These are phyloP conservation scores for Austroboletus niveus DNA, from an alignment of 1,284 basidiomycete species.

Conservation along the genomic window DNA sequence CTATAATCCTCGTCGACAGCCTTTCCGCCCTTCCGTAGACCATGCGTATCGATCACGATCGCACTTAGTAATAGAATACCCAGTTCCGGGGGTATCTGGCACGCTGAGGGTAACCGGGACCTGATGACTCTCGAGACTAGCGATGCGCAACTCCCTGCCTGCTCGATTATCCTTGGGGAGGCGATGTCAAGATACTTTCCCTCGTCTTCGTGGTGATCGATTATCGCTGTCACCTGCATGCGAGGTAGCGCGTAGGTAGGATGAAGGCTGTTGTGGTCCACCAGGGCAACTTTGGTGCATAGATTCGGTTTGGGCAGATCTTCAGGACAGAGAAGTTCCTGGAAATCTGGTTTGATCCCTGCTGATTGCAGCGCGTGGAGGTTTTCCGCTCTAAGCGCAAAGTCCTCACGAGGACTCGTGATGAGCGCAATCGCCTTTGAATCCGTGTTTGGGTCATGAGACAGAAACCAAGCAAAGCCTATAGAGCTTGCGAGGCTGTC, in stretches of 20 bases:
- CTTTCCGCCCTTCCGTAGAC: constrained; percentile 76
- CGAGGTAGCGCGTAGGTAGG: constrained; percentile 47
- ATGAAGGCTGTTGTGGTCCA: constrained; percentile 87
- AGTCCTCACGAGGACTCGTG: constrained; percentile 67
- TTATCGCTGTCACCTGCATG: constrained; percentile 65
- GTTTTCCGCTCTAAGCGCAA: constrained; percentile 87
- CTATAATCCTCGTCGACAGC: constrained; percentile 61
- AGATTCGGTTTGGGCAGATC: constrained; percentile 45
- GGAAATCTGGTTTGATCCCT: constrained; percentile 45
- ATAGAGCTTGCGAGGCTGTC: constrained; percentile 85
- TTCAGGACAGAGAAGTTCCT: constrained; percentile 56
- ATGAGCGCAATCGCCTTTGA: constrained; percentile 66
- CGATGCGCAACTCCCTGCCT: constrained; percentile 79
- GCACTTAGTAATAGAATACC: constrained; percentile 78
- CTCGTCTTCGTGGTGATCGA: constrained; percentile 97
- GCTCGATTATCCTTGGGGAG: constrained; percentile 61
- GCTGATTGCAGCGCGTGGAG: constrained; percentile 65
- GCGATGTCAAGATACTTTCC: constrained; percentile 62
- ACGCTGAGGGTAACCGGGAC: constrained; percentile 23
- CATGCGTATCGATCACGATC: constrained; percentile 82
- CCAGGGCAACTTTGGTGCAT: constrained; percentile 72
- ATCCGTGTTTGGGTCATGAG: constrained; percentile 25
- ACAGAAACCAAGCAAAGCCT: constrained; percentile 73
- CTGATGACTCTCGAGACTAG: constrained; percentile 62
- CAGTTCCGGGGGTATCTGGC: constrained; percentile 53